Percentiles rank a stretch among this genome's conserved stretches.
Evolutionary conservation across 257 asterid genomes (phyloP).

Genomic region (Nicotiana attenuata): DNA sequence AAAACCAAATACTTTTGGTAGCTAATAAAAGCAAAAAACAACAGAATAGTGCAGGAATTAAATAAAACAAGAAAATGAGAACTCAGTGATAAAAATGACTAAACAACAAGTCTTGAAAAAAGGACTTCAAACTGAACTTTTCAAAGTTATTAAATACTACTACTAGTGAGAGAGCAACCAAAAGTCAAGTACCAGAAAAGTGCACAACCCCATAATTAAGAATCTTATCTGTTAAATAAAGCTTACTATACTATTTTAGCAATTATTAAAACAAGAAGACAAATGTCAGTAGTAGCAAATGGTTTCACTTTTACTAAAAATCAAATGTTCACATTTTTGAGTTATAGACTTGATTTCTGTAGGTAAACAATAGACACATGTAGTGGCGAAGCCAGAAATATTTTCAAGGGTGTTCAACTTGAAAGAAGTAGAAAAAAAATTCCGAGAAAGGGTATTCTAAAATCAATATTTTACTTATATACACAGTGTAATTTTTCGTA

Average conservation of each 20-base stretch:
- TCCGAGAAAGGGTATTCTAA: no score
- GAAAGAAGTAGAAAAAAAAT: no score
- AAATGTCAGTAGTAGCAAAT: background rate
- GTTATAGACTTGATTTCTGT: background rate
- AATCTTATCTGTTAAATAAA: background rate
- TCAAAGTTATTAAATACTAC: background rate
- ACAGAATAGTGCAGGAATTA: background rate
- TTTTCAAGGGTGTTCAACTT: no score
- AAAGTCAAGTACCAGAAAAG: background rate
- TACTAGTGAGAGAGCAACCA: background rate
- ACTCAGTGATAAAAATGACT: background rate
- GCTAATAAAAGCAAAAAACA: background rate
- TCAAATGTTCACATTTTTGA: background rate
- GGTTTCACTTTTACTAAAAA: background rate
- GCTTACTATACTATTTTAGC: background rate
- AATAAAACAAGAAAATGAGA: background rate
- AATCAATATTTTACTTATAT: no score
- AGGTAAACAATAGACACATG: no score
- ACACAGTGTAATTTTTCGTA: no score
- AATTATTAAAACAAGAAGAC: background rate
- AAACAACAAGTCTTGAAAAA: background rate
- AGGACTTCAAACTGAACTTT: background rate
- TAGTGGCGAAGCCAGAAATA: no score
- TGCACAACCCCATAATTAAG: background rate
- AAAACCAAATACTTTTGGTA: background rate